Conservation (phyloP, 164 flowering plant genomes). For the Hamamelis virginiana region DNA sequence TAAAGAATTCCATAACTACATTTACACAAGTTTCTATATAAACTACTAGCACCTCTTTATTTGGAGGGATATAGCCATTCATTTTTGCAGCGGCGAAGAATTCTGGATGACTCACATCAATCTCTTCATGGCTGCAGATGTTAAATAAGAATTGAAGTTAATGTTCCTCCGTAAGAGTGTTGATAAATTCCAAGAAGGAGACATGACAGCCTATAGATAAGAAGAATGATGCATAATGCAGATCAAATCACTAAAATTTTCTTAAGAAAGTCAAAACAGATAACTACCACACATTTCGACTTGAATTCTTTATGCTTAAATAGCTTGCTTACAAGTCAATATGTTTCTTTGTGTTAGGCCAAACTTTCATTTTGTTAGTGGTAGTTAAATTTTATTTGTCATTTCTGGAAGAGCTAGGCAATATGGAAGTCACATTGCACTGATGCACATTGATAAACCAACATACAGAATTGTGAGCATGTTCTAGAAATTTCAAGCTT, state of each 20-base stretch:
- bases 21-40: too few relatives aligned
- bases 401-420: not conserved
- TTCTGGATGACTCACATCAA: slow-evolving; percentile 98
- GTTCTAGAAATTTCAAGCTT: too few relatives aligned
- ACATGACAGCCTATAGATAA: not conserved
- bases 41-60: slow-evolving; percentile 68
- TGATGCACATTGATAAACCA: not conserved
- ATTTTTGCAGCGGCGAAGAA: slow-evolving; percentile 81
- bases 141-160: not conserved
- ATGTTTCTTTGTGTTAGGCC: not conserved
- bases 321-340: not conserved
- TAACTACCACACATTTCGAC: too few relatives aligned
- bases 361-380: too few relatives aligned
- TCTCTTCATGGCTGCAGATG: slow-evolving; percentile 82
- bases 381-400: not conserved
- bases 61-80: slow-evolving; percentile 89
- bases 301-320: not conserved
- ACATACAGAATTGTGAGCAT: too few relatives aligned
- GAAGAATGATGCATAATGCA: not conserved
- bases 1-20: not conserved
- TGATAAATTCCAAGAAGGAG: not conserved
- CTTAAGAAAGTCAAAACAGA: too few relatives aligned
- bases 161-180: not conserved
- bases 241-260: not conserved
- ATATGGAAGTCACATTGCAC: not conserved